Evolutionary conservation across 1,284 basidiomycete genomes (phyloP).

Genomic region (Heliocybe sulcata): DNA sequence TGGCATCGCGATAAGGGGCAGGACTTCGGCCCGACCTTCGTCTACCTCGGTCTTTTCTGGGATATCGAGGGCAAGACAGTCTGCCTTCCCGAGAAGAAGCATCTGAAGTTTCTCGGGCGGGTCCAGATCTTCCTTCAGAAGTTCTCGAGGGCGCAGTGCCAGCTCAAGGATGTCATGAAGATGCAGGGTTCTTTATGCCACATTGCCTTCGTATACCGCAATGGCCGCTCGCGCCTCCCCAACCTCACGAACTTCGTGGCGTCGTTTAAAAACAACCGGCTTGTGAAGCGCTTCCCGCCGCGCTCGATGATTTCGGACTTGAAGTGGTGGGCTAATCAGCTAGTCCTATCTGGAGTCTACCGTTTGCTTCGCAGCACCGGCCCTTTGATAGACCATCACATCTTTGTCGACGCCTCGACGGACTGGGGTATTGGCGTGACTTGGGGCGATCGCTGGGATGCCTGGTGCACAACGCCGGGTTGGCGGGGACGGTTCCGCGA

Average conservation of each 20-base stretch:
- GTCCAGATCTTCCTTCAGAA: neutral
- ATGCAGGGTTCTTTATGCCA: neutral
- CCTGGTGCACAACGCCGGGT: neutral
- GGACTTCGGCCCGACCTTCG: neutral
- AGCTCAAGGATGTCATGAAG: neutral
- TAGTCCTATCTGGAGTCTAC: neutral
- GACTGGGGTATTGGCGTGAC: slow-evolving; percentile 29
- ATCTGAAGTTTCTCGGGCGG: neutral
- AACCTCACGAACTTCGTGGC: too few relatives aligned
- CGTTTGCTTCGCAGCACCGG: neutral
- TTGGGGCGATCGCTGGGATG: slow-evolving; percentile 16
- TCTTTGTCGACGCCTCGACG: slow-evolving; percentile 24
- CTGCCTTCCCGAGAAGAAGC: neutral
- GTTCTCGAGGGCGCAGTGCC: neutral
- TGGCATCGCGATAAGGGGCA: neutral
- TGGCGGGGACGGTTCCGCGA: neutral
- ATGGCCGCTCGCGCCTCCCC: too few relatives aligned
- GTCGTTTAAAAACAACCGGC: too few relatives aligned
- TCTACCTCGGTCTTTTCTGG: neutral
- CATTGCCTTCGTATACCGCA: neutral
- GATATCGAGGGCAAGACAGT: neutral
- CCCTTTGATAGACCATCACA: neutral
- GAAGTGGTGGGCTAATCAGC: too few relatives aligned
- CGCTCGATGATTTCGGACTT: too few relatives aligned
- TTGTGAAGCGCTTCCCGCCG: too few relatives aligned